Conservation (phyloP, 1,284 basidiomycete species). For the Tylopilus orsonianus region DNA sequence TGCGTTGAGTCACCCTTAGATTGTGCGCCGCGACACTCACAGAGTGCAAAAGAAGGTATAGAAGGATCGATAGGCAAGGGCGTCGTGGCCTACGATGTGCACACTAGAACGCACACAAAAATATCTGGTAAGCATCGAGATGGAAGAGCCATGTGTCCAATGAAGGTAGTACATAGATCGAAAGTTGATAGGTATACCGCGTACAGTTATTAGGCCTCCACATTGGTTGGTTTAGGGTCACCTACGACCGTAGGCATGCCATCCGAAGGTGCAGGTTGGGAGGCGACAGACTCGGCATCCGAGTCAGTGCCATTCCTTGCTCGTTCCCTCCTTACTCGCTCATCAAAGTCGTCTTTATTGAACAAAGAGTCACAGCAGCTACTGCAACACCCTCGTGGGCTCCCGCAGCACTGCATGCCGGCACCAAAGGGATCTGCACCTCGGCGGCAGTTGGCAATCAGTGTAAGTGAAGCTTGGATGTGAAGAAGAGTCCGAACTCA, state of each 20-base stretch:
- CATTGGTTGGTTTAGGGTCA: conserved; percentile 5
- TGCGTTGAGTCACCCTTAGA: too few species aligned
- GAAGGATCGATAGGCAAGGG: too few species aligned
- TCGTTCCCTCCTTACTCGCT: conserved; percentile 27
- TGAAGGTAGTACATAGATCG: too few species aligned
- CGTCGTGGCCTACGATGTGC: too few species aligned
- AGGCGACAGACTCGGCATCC: conserved; percentile 13
- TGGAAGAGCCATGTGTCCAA: not conserved
- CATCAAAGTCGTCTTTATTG: conserved; percentile 33
- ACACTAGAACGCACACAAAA: too few species aligned
- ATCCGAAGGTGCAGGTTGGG: conserved; percentile 26
- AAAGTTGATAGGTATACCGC: too few species aligned
- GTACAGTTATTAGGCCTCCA: conserved; percentile 5
- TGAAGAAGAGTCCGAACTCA: conserved; percentile 13
- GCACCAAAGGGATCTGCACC: conserved; percentile 27
- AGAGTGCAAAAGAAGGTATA: too few species aligned
- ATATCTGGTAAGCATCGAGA: not conserved
- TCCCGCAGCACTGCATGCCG: conserved; percentile 26
- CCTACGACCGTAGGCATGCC: conserved; percentile 19
- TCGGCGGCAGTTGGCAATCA: not conserved
- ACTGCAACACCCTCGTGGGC: conserved; percentile 29
- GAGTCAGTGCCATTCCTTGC: conserved; percentile 12
- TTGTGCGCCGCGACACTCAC: too few species aligned
- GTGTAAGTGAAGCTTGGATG: not conserved
- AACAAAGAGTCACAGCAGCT: conserved; percentile 32